Conservation (phyloP, 2,329 filamentous ascomycete genomes). For the Celoporthe dispersa region DNA sequence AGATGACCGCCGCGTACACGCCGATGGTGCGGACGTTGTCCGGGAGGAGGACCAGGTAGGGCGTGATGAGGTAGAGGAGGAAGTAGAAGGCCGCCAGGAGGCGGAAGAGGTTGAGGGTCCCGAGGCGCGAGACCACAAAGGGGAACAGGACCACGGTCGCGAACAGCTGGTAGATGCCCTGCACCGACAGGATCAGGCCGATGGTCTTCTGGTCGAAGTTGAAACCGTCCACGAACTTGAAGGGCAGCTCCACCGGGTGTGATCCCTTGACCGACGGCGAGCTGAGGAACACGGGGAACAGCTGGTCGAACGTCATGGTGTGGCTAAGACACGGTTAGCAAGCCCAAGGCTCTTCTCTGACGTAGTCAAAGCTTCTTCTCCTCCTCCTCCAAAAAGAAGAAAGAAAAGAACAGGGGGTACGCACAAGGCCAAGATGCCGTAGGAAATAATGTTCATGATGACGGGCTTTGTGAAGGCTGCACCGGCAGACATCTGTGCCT, state of each 20-base stretch:
- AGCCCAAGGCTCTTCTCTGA: no score
- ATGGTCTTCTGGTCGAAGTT: conserved; percentile 82
- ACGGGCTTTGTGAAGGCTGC: conserved; percentile 82
- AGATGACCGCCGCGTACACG: conserved; percentile 78
- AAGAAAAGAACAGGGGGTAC: conserved; percentile 48
- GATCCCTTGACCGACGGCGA: conserved; percentile 57
- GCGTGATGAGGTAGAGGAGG: conserved; percentile 81
- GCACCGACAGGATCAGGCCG: conserved; percentile 84
- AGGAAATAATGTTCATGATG: conserved; percentile 83
- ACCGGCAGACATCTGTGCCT: conserved; percentile 28
- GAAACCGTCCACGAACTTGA: conserved; percentile 89
- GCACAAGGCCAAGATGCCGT: conserved; percentile 93
- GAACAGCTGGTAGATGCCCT: conserved; percentile 88
- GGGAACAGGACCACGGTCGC: conserved; percentile 87
- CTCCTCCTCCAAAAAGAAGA: no score
- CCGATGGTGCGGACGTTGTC: conserved; percentile 70
- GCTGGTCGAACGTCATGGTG: conserved; percentile 94
- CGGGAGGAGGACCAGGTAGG: conserved; percentile 87
- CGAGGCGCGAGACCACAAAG: conserved; percentile 73
- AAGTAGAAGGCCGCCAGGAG: conserved; percentile 84
- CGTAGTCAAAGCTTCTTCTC: background rate
- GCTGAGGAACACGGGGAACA: conserved; percentile 90
- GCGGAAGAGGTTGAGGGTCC: conserved; percentile 81
- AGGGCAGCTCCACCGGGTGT: conserved; percentile 68
- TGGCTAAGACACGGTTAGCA: conserved; percentile 63